A percentile compares a stretch with the other conserved stretches of the same genome.
phyloP scores from a whole-genome alignment of 768 basidiomycete species.

The Auricularia auricula-judae region DNA sequence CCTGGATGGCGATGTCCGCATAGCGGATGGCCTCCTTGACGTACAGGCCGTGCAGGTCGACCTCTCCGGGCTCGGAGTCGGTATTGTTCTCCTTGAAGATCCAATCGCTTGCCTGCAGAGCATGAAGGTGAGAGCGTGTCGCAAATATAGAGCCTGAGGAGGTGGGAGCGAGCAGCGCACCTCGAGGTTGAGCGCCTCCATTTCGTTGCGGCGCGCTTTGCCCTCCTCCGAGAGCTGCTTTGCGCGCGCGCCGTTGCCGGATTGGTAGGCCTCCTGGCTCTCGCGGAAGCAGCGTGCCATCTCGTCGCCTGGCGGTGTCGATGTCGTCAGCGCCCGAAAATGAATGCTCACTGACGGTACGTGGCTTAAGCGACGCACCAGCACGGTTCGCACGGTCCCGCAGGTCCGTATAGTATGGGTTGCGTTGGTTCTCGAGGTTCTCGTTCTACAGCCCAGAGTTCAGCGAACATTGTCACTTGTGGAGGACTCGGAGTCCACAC shows the following conservation, averaged over 20 bases:
- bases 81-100: constrained; percentile 57
- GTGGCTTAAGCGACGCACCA: not conserved
- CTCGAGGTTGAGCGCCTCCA: constrained; percentile 68
- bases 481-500: no score
- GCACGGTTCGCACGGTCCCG: constrained; percentile 63
- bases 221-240: constrained; percentile 76
- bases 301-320: constrained; percentile 43
- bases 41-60: constrained; percentile 87
- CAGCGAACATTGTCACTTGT: not conserved
- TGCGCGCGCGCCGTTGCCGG: constrained; percentile 64
- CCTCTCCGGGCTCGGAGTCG: constrained; percentile 59
- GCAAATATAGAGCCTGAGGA: no score
- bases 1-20: constrained; percentile 58
- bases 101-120: constrained; percentile 2
- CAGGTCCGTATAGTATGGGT: constrained; percentile 57
- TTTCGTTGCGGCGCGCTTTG: constrained; percentile 63
- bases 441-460: constrained; percentile 15
- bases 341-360: no score
- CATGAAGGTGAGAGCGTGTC: not conserved
- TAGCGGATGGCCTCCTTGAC: constrained; percentile 82
- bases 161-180: constrained; percentile 29
- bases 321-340: no score
- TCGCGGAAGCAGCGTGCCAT: constrained; percentile 64
- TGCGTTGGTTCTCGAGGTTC: constrained; percentile 45
- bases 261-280: constrained; percentile 64